Percentiles rank a stretch among this genome's conserved stretches.
Conservation (phyloP, 73 alveolate genomes). For the Paramecium bursaria region DNA sequence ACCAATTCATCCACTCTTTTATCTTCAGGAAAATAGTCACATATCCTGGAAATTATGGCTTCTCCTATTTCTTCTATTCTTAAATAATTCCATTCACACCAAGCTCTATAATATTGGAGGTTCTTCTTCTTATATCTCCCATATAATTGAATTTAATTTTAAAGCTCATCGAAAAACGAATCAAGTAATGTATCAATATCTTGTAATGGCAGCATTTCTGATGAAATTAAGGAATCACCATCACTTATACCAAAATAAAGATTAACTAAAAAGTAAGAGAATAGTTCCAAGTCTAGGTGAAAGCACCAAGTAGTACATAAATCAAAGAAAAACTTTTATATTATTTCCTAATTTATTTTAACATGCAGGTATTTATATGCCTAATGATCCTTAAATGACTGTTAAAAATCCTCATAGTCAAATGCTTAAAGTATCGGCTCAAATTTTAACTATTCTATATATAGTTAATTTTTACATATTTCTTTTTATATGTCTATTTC, state of each 20-base stretch:
- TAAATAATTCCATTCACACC: conserved; percentile 73
- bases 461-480: neutral
- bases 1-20: conserved; percentile 24
- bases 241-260: conserved; percentile 34
- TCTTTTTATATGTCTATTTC: conserved; percentile 46
- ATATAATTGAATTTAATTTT: conserved; percentile 28
- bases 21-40: conserved; percentile 44
- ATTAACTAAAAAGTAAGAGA: neutral
- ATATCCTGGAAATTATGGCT: conserved; percentile 30
- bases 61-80: conserved; percentile 70
- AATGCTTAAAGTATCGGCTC: conserved; percentile 38
- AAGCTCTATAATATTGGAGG: conserved; percentile 62
- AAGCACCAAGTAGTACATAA: conserved; percentile 67
- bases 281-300: conserved; percentile 58
- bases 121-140: conserved; percentile 56
- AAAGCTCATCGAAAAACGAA: conserved; percentile 54
- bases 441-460: neutral
- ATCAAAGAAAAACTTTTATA: conserved; percentile 67
- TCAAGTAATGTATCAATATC: conserved; percentile 35
- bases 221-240: conserved; percentile 36
- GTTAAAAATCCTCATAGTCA: conserved; percentile 48
- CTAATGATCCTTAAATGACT: conserved; percentile 57
- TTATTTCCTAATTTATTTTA: conserved; percentile 59
- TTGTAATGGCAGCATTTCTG: conserved; percentile 10
- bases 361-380: conserved; percentile 58